phyloP scores from a whole-genome alignment of 139 green algal species.

The Chlorella sp. region DNA sequence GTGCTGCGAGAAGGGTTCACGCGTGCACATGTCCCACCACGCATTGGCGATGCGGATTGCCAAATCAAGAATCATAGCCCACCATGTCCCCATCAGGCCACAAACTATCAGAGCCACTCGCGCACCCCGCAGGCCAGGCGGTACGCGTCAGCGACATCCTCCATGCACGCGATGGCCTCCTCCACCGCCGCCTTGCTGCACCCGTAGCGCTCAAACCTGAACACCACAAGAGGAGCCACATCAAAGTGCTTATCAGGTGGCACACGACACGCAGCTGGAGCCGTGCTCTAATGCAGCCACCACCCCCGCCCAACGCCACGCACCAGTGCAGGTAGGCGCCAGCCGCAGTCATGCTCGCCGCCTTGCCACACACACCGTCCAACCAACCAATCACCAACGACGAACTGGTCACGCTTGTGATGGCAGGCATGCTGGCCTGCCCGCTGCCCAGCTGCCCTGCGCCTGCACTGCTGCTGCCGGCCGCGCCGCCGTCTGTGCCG shows the following conservation, averaged over 20 bases:
- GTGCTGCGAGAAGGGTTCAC: too few species aligned
- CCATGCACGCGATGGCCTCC: neutral
- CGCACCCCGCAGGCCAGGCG: neutral
- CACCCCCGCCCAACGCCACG: neutral
- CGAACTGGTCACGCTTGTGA: neutral
- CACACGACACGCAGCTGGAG: neutral
- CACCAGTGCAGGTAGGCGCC: conserved; percentile 30
- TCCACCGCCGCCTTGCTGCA: neutral
- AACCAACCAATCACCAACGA: conserved; percentile 6
- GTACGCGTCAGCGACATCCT: conserved; percentile 3
- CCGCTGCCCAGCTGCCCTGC: neutral
- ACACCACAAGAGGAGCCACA: neutral
- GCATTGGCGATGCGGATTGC: too few species aligned
- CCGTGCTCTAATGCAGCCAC: neutral
- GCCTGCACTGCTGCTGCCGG: neutral
- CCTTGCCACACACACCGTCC: neutral
- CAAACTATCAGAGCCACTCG: neutral
- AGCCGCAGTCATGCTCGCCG: conserved; percentile 6
- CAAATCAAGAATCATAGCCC: too few species aligned
- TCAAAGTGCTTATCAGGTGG: neutral
- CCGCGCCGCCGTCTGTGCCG: neutral
- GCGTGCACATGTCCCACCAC: too few species aligned
- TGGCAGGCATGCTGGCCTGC: neutral
- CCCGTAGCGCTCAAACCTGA: conserved; percentile 9
- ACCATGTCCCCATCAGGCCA: too few species aligned